A percentile compares a stretch with the other conserved stretches of the same genome.
Conservation (phyloP, 2,329 filamentous ascomycete genomes). For the Podosphaera xanthii region DNA sequence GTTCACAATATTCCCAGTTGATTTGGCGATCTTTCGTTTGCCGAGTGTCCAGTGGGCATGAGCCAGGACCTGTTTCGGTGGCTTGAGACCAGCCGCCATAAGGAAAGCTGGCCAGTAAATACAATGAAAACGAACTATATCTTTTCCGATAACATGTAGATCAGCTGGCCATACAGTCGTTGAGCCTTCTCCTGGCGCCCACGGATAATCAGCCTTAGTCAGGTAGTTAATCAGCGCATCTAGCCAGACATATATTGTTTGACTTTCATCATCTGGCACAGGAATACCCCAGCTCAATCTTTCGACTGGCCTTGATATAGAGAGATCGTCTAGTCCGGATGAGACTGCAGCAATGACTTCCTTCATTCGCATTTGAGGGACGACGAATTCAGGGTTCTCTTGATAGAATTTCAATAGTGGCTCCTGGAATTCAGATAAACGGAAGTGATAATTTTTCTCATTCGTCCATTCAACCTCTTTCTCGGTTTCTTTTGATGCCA, state of each 20-base stretch:
- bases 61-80: slow-evolving; percentile 59
- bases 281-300: slow-evolving; percentile 72
- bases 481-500: slow-evolving; percentile 67
- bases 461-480: slow-evolving; percentile 89
- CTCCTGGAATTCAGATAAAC: slow-evolving; percentile 63
- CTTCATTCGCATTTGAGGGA: slow-evolving; percentile 49
- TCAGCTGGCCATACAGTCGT: slow-evolving; percentile 68
- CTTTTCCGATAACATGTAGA: slow-evolving; percentile 83
- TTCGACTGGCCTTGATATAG: slow-evolving; percentile 59
- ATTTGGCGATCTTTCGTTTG: slow-evolving; percentile 89
- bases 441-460: slow-evolving; percentile 88
- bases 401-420: slow-evolving; percentile 57
- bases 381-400: slow-evolving; percentile 55
- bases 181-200: slow-evolving; percentile 39
- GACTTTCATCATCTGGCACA: slow-evolving; percentile 60
- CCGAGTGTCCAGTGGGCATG: slow-evolving; percentile 94
- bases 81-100: slow-evolving; percentile 60
- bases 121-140: slow-evolving; percentile 88
- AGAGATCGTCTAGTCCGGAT: slow-evolving; percentile 63
- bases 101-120: slow-evolving; percentile 97
- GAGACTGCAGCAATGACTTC: slow-evolving; percentile 58
- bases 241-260: slow-evolving; percentile 96
- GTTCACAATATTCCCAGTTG: slow-evolving; percentile 81
- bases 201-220: slow-evolving; percentile 71
- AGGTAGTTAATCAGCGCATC: slow-evolving; percentile 90